Percentiles rank a stretch among this genome's conserved stretches.
Conservation (phyloP, 2,329 filamentous ascomycete genomes). For the Claviceps pusilla region DNA sequence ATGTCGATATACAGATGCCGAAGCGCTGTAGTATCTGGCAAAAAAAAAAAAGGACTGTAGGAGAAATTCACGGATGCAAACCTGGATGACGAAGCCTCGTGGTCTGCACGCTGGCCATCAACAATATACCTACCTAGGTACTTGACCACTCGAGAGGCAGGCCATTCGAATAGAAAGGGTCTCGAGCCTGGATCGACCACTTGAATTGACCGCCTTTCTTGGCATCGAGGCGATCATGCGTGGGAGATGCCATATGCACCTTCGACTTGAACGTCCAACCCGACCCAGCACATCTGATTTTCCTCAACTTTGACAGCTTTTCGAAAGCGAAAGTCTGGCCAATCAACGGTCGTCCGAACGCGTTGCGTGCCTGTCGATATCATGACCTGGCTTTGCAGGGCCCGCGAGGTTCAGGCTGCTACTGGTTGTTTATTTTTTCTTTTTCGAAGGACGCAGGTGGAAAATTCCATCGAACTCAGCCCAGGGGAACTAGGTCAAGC, state of each 20-base stretch:
- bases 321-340: not conserved
- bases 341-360: not conserved
- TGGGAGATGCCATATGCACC: not conserved
- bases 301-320: not conserved
- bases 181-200: not conserved
- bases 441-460: not conserved
- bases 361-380: not conserved
- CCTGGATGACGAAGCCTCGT: too few species aligned
- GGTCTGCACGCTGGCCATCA: not conserved
- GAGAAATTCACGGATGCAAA: not conserved
- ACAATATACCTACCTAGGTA: not conserved
- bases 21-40: slow-evolving; percentile 22
- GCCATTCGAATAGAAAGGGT: not conserved
- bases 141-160: not conserved
- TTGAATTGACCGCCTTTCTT: not conserved
- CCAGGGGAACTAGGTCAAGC: not conserved
- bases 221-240: too few species aligned
- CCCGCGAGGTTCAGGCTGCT: not conserved
- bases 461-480: not conserved
- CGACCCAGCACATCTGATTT: not conserved
- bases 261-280: not conserved
- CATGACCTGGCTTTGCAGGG: not conserved
- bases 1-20: slow-evolving; percentile 30
- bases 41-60: slow-evolving; percentile 1
- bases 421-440: not conserved